These are phyloP conservation scores for Neurospora sp. DNA, from an alignment of 2,329 filamentous ascomycete genomes.

Conservation along the genomic window DNA sequence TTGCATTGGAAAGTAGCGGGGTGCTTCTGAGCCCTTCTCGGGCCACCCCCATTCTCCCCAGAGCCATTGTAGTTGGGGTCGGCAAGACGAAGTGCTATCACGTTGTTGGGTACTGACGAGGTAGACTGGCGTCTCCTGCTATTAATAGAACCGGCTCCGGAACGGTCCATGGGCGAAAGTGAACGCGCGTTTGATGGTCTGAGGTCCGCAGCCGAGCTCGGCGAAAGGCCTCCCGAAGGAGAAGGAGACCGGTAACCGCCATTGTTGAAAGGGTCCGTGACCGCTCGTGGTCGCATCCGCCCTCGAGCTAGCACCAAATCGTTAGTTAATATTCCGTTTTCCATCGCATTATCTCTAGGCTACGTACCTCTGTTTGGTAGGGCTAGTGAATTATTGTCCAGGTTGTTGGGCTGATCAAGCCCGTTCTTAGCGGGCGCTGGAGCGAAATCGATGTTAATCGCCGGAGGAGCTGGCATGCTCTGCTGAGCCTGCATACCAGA, in stretches of 20 bases:
- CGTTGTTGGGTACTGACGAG: constrained; percentile 51
- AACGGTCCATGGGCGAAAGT: constrained; percentile 49
- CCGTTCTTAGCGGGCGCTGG: constrained; percentile 59
- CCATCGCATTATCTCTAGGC: constrained; percentile 12
- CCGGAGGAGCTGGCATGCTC: constrained; percentile 75
- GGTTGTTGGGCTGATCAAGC: constrained; percentile 56
- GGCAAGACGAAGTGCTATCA: constrained; percentile 79
- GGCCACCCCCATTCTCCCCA: constrained; percentile 34
- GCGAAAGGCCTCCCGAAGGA: constrained; percentile 34
- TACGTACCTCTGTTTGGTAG: constrained; percentile 62
- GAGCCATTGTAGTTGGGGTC: constrained; percentile 74
- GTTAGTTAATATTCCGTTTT: constrained; percentile 33
- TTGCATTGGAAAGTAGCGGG: constrained; percentile 94
- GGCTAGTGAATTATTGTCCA: constrained; percentile 70
- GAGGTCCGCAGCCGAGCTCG: constrained; percentile 37
- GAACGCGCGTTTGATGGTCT: constrained; percentile 44
- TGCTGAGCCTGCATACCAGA: constrained; percentile 55
- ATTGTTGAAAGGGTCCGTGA: constrained; percentile 51
- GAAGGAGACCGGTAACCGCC: constrained; percentile 28
- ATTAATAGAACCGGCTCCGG: constrained; percentile 30
- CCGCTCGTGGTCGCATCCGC: constrained; percentile 37
- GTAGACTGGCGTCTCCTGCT: constrained; percentile 50
- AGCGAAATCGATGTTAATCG: constrained; percentile 89
- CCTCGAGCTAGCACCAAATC: constrained; percentile 15
- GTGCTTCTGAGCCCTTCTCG: constrained; percentile 91